Conservation (phyloP, 768 basidiomycete species). For the Pleurotus tuber-regium region DNA sequence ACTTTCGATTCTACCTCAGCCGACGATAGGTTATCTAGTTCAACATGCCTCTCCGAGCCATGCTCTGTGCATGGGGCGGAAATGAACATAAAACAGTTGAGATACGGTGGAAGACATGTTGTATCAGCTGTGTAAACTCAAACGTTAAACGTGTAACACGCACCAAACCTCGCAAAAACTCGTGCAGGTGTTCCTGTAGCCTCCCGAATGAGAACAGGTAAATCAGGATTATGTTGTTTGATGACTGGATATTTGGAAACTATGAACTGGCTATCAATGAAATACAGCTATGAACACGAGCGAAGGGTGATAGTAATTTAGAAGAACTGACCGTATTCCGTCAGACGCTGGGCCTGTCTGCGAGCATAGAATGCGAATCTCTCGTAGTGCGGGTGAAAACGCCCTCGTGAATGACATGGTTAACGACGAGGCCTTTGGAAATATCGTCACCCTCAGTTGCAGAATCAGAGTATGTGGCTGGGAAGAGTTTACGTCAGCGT, state of each 20-base stretch:
- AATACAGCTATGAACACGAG: background rate
- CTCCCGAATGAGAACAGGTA: conserved; percentile 82
- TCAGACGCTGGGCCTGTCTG: conserved; percentile 75
- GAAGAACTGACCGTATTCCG: conserved; percentile 74
- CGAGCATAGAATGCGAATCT: conserved; percentile 78
- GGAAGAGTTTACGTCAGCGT: background rate
- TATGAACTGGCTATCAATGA: conserved; percentile 69
- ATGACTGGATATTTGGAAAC: conserved; percentile 68
- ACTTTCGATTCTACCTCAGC: conserved; percentile 73
- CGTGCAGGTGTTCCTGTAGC: conserved; percentile 78
- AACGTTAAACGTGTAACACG: conserved; percentile 25
- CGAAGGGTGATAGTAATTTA: too few relatives aligned
- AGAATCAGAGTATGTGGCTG: conserved; percentile 6
- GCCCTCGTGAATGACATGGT: conserved; percentile 69
- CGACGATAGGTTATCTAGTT: conserved; percentile 72
- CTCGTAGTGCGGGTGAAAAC: conserved; percentile 74
- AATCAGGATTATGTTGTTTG: conserved; percentile 82
- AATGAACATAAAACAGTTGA: conserved; percentile 9
- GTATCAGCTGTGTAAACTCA: background rate
- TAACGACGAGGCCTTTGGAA: background rate
- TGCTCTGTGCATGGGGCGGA: conserved; percentile 46
- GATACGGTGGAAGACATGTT: conserved; percentile 10
- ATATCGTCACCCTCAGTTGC: background rate
- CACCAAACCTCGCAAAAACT: conserved; percentile 85
- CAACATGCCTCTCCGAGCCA: conserved; percentile 78